These are phyloP conservation scores for Penicillium sp. DNA, from an alignment of 2,329 filamentous ascomycete genomes.

Conservation along the genomic window DNA sequence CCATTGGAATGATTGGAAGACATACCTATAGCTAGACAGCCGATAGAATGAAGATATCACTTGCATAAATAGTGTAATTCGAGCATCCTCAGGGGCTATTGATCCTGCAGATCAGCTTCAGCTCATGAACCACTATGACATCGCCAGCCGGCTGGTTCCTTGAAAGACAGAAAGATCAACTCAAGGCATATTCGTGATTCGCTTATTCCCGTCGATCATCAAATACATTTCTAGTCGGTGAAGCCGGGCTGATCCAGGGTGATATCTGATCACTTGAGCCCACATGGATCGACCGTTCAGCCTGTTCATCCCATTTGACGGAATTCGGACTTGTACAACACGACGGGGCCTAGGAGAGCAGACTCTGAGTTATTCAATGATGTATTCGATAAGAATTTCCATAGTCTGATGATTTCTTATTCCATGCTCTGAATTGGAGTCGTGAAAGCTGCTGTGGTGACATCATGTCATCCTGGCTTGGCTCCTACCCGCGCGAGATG, in stretches of 20 bases:
- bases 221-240: background rate
- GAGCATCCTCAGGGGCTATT: too few species aligned
- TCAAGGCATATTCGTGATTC: too few species aligned
- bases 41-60: too few species aligned
- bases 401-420: background rate
- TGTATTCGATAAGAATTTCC: background rate
- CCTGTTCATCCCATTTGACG: background rate
- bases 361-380: too few species aligned
- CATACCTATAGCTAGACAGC: too few species aligned
- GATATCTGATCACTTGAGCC: background rate
- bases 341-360: too few species aligned
- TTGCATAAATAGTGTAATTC: too few species aligned
- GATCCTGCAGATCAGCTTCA: background rate
- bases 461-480: conserved; percentile 19
- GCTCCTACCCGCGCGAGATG: background rate
- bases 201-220: background rate
- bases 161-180: background rate
- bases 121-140: conserved; percentile 5
- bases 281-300: background rate
- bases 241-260: background rate
- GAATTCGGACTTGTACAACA: conserved; percentile 1
- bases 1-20: too few species aligned
- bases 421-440: conserved; percentile 2
- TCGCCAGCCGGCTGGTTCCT: background rate
- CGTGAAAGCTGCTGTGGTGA: conserved; percentile 11